Evolutionary conservation across 371 early-diverging fungal genomes (phyloP), one percentile per base, ranked within the genome.

Genomic region (Haplosporangium sp.): DNA sequence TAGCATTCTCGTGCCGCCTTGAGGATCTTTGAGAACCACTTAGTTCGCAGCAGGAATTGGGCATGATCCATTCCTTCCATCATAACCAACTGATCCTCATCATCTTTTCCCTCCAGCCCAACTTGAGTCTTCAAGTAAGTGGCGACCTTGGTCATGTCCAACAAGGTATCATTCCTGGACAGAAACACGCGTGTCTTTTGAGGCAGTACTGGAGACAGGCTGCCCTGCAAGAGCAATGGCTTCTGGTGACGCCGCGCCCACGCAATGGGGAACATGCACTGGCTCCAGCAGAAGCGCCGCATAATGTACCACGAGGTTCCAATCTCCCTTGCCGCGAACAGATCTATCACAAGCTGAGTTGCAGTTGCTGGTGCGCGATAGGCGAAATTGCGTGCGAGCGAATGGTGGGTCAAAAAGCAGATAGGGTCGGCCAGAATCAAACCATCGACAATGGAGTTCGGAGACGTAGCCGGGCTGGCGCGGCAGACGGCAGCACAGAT

Each of bases 301-400:
- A 85, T 83, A 54, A 93, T 89, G 54, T 83, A 91, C 69, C 90
- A 82, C 0, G 89, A 87, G 13, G 89, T 90, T 57, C 88, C 88
- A 4, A 93, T 81, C 64, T 93, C 93, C 6, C 87, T 82, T 1
- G 91, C 90, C 16, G 88, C 91, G 68, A 91, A 88, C 69, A 88
- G 88, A 51, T 89, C 86, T 54, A 92, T 83, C 47, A 92, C 70
- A 38, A 85, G 82, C 81, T 93, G 85, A 61, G 85, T 86, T 11
- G 91, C 90, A 7, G 85, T 85, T 14, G 80, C 80, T 0, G 93
- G 93, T 1, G 80, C 68, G 18, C 92, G 82, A 64, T 91, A 88
- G 7, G 91, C 90, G 81, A 93, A 93, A 59, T 91, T 92, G 53
- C 83, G 82, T 41, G 91, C 90, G 21, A 92, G 83, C 36, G 88